phyloP scores from a whole-genome alignment of 2,329 filamentous ascomycete genomes.

The Talaromyces funiculosus region DNA sequence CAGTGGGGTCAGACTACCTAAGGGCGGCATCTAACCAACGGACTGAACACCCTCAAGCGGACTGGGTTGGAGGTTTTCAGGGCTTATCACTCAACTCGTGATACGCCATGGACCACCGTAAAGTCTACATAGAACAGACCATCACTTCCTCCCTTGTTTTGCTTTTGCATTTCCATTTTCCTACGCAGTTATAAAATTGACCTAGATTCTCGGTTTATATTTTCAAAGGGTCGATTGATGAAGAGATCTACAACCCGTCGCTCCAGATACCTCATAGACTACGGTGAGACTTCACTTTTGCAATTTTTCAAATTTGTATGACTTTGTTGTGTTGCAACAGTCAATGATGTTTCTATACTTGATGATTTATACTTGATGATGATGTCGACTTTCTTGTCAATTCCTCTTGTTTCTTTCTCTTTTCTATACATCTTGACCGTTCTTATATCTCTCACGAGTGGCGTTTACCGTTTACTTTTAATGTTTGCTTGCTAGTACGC shows the following conservation, averaged over 20 bases:
- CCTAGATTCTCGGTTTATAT: slow-evolving; percentile 21
- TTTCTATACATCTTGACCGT: neutral
- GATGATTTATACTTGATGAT: neutral
- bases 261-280: slow-evolving; percentile 29
- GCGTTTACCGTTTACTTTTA: neutral
- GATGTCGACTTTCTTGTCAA: neutral
- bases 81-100: slow-evolving; percentile 64
- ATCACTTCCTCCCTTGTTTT: slow-evolving; percentile 3
- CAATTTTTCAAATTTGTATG: slow-evolving; percentile 16
- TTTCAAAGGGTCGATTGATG: slow-evolving; percentile 21
- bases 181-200: neutral
- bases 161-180: neutral
- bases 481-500: neutral
- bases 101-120: neutral
- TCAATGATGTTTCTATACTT: slow-evolving; percentile 8
- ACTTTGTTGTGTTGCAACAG: neutral
- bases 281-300: slow-evolving; percentile 18
- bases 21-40: slow-evolving; percentile 13
- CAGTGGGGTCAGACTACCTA: slow-evolving; percentile 4
- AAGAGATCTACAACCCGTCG: slow-evolving; percentile 24
- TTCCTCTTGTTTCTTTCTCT: neutral
- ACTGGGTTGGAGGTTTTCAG: slow-evolving; percentile 63
- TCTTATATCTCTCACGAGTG: neutral
- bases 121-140: no score
- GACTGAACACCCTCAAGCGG: slow-evolving; percentile 37